Base-by-base conservation (phyloP, 176 grass and related monocot species). In the Thalia dealbata region DNA sequence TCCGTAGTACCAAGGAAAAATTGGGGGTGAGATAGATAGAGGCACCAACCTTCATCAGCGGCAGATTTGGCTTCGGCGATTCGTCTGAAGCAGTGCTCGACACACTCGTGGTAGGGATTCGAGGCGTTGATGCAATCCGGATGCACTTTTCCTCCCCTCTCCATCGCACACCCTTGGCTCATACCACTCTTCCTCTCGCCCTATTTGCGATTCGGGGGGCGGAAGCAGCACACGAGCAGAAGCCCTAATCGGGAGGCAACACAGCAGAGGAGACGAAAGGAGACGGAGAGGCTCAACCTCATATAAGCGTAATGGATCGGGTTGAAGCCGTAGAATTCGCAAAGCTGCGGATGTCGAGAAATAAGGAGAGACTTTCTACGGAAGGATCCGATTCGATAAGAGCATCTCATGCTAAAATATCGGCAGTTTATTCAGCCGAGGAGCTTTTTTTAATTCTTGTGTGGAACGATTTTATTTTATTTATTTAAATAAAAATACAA, bases 41-140 rank as follows among this genome's bases (percentile, higher is more conserved):
- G 38, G 61, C 70, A n/a, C 56, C 41, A 81, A 64, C 59, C 51
- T 58, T 79, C 67, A 2, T 50, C 65, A 0, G 8, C 54, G 21
- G 14, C 22, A 71, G 67, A 54, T 62, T 81, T 86, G 67, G 86
- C 80, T 42, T 88, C 83, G 1, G 89, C 89, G 55, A 92, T 92
- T 19, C 50, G 56, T 70, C 62, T 81, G 68, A 92, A 86, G 78
- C 89, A 92, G 76, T 83, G 86, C 28, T 92, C 83, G 41, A 80
- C 75, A 74, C 86, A 92, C 14, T 79, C 80, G 11, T 92, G 89
- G 76, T 92, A 88, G 0, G 89, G 78, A 71, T 88, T 92, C 35
- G 89, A 77, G 3, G 89, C 80, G 72, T 92, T 88, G 83, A 88
- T 68, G 69, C 89, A 92, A 76, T 92, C 78, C 16, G 86, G 89